Evolutionary conservation across 768 basidiomycete genomes (phyloP), one percentile per base, ranked within the genome.

Genomic region (Pleurotus cornucopiae): DNA sequence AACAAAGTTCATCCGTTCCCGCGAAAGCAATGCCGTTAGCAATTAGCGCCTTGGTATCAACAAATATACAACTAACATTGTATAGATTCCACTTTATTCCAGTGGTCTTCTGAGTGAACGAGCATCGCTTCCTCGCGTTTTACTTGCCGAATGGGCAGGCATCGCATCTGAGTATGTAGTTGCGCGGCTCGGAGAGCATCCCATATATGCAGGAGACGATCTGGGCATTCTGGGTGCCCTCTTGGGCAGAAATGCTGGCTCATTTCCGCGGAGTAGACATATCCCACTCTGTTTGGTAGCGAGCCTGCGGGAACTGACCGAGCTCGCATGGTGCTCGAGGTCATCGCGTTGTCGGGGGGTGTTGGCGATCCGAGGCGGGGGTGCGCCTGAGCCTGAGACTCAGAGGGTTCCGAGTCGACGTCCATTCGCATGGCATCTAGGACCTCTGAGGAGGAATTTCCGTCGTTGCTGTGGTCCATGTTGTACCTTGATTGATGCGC

Each of bases 101-200:
- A 98, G 60, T 93, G 90, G 49, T 89, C 89, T 63, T 89, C 85
- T 46, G 85, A 88, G 69, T 99, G 97, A 3, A 98, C 94, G 20
- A 98, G 83, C 56, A 92, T 70, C 11, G 85, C 90, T 71, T 98
- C 95, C 26, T 87, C 80, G 58, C 81, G 83, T 43, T 79, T 76
- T 11, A 89, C 92, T 48, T 83, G 77, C 49, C 91, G 79, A 63
- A 92, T 88, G 0, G 84, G 84, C 16, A 98, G 72, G 63, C 79
- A 80, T 64, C 85, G 83, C 91, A 96, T 96, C 63, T 82, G 81
- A 14, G 74, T 64, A 46, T 85, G 76, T 62, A 89, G 74, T 23
- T 82, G 82, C 40, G 77, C 77, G 39, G 71, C 71, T n/a, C 77
- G 73, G 37, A 98, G 75, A 7, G 79, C 76, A 34, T 83, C 71